These are phyloP conservation scores for Hypocrella siamensis DNA, from an alignment of 2,329 filamentous ascomycete genomes.

Conservation along the genomic window DNA sequence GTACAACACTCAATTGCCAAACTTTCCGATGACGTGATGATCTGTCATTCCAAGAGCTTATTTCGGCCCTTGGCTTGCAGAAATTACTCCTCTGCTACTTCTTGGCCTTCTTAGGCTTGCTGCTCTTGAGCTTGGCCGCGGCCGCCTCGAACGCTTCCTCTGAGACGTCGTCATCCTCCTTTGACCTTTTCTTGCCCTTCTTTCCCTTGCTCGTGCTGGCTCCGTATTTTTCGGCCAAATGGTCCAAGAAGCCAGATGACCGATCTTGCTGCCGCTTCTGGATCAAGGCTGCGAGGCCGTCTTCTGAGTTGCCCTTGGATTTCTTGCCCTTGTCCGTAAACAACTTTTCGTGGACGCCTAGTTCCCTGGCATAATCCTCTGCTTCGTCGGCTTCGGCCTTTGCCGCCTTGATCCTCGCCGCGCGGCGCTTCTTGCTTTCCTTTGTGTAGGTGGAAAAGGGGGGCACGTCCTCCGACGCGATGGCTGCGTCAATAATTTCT, in stretches of 20 bases:
- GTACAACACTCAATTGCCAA: too few relatives aligned
- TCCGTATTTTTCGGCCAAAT: constrained; percentile 63
- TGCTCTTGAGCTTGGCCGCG: constrained; percentile 26
- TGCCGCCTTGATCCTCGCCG: constrained; percentile 43
- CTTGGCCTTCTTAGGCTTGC: constrained; percentile 8
- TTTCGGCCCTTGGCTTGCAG: too few relatives aligned
- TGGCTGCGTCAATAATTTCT: constrained; percentile 65
- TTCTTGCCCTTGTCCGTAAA: constrained; percentile 38
- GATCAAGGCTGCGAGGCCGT: constrained; percentile 57
- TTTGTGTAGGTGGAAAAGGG: constrained; percentile 53
- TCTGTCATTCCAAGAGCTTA: too few relatives aligned
- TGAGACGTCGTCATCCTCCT: constrained; percentile 44
- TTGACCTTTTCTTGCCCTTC: constrained; percentile 35
- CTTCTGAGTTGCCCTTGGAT: constrained; percentile 28
- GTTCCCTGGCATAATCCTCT: constrained; percentile 56
- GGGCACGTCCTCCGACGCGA: constrained; percentile 51
- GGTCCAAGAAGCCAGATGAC: constrained; percentile 47
- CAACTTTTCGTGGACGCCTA: constrained; percentile 58
- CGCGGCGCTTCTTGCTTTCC: constrained; percentile 52
- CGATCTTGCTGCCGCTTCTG: constrained; percentile 52
- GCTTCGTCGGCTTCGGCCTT: constrained; percentile 57
- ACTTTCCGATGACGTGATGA: background rate
- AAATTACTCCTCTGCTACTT: too few relatives aligned
- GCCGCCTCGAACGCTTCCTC: constrained; percentile 46
- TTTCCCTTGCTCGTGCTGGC: constrained; percentile 24